Base-by-base conservation (phyloP, 2,329 filamentous ascomycete species). In the Dactylella cylindrospora region DNA sequence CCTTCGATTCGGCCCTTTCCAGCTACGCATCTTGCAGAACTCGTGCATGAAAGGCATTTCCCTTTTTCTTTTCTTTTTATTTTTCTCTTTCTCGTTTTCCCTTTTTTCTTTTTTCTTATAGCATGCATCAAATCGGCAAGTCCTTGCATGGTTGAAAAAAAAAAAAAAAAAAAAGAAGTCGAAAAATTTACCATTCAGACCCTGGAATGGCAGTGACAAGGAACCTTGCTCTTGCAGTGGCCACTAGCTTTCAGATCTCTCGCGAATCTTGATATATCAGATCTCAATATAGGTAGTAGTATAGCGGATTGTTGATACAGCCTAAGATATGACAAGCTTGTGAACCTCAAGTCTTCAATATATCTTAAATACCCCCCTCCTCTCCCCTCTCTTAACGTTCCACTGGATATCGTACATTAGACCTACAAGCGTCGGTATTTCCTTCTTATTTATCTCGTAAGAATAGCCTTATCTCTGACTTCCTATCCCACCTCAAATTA, bases 331-430 rank as follows among this genome's bases (percentile, higher is more conserved):
- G 57, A 47, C n/a, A 47, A 39, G 31, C 43, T 44, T 52, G 38
- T 41, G 43, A 36, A 29, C 46, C 49, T 38, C 40, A 53, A 54
- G 57, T 50, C 49, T 62, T 62, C 49, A 62, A n/a, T n/a, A n/a
- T n/a, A n/a, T n/a, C n/a, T n/a, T n/a, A n/a, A 53, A 62, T 62
- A 62, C 57, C 54, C 39, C 43, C 57, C 49, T 62, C 49, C 43
- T 62, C 54, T 60, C 57, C 43, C 57, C 57, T 62, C 49, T 32
- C 43, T 54, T 54, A 41, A 54, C 49, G 57, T 62, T 62, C 38
- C 57, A 62, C 57, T 44, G 54, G 45, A 40, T 53, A 49, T 40
- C 31, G 38, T 29, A n/a, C 57, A 62, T 54, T 49, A 62, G 49
- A 62, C 49, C 10, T 32, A 28, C 23, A 51, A 45, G 28, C 22